phyloP scores from a whole-genome alignment of 2,329 filamentous ascomycete species.

The Fusarium drepaniforme region DNA sequence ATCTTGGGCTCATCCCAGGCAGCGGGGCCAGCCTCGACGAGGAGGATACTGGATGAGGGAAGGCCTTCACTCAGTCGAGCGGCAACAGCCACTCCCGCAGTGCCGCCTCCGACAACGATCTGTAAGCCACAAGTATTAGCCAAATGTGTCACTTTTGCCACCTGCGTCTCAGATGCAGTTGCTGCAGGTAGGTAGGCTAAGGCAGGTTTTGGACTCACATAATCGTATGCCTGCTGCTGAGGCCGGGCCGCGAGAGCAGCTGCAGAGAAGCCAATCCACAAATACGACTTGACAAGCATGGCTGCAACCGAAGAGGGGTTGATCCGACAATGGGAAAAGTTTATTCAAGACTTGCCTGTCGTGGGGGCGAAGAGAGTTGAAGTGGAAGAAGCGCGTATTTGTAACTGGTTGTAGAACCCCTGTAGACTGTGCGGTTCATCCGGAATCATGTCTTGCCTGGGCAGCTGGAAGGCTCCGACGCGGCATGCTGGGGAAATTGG shows the following conservation, averaged over 20 bases:
- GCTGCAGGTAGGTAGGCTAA: neutral
- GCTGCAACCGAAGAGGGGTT: neutral
- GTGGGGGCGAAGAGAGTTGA: neutral
- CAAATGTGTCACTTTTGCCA: constrained; percentile 22
- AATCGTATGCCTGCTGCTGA: constrained; percentile 27
- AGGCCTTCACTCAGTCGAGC: constrained; percentile 49
- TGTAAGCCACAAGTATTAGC: constrained; percentile 33
- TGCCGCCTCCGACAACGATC: constrained; percentile 51
- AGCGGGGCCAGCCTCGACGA: constrained; percentile 46
- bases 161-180: neutral
- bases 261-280: constrained; percentile 31
- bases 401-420: neutral
- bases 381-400: neutral
- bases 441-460: neutral
- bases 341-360: neutral
- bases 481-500: neutral
- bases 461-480: neutral
- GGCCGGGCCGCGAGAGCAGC: constrained; percentile 30
- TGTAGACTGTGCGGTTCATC: neutral
- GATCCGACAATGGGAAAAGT: neutral
- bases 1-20: constrained; percentile 47
- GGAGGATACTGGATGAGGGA: constrained; percentile 44
- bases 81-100: constrained; percentile 49
- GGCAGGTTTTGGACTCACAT: constrained; percentile 29
- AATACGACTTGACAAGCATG: constrained; percentile 33